Conservation (phyloP, 352 stramenopile genomes). For the Saprolegnia diclina region DNA sequence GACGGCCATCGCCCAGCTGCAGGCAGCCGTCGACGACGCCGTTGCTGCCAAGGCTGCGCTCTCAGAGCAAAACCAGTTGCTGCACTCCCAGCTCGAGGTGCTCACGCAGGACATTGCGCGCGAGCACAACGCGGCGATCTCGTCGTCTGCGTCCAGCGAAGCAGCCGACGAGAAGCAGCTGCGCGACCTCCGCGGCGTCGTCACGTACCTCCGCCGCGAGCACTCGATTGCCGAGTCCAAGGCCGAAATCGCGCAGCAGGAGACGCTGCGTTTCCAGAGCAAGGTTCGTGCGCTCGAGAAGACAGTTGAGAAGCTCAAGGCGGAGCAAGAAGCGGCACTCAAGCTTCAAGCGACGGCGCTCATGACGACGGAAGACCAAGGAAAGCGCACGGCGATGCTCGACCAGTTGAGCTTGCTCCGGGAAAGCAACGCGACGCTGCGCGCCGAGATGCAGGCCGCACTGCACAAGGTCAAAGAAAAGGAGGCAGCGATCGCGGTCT, state of each 20-base stretch:
- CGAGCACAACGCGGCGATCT: conserved; percentile 36
- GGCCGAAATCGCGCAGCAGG: conserved; percentile 59
- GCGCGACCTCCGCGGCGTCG: conserved; percentile 63
- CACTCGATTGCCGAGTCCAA: conserved; percentile 64
- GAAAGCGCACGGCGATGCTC: conserved; percentile 56
- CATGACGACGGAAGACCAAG: conserved; percentile 12
- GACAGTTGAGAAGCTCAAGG: conserved; percentile 54
- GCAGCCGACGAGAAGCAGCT: conserved; percentile 49
- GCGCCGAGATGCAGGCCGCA: conserved; percentile 62
- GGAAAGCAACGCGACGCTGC: conserved; percentile 73
- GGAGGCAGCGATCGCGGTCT: conserved; percentile 39
- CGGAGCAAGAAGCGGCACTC: conserved; percentile 24
- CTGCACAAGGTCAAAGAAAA: conserved; percentile 47
- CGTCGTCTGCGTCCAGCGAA: conserved; percentile 25
- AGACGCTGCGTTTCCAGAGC: conserved; percentile 49
- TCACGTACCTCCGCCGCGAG: conserved; percentile 63
- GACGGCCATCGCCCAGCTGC: conserved; percentile 35
- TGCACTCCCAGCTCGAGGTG: conserved; percentile 66
- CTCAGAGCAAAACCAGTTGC: conserved; percentile 59
- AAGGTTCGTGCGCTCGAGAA: conserved; percentile 55
- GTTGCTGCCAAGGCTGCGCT: conserved; percentile 45
- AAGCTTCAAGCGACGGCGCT: not conserved
- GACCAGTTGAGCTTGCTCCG: conserved; percentile 70
- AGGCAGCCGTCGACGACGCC: conserved; percentile 49
- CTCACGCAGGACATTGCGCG: conserved; percentile 50